Conservation (phyloP, 331 rosid genomes). For the Quercus phellos region DNA sequence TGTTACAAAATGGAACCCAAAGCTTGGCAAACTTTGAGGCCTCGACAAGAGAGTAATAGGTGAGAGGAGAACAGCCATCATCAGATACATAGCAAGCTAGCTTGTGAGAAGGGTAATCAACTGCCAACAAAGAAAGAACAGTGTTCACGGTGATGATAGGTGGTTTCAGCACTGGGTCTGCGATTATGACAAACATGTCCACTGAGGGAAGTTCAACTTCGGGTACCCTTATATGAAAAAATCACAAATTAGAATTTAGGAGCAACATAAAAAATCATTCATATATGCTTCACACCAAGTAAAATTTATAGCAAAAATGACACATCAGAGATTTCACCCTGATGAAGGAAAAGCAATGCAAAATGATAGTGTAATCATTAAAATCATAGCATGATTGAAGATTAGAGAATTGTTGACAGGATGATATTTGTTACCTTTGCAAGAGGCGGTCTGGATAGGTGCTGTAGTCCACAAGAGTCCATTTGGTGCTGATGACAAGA, state of each 20-base stretch:
- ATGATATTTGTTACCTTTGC: conserved; percentile 27
- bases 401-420: not conserved
- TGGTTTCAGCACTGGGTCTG: conserved; percentile 60
- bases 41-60: conserved; percentile 50
- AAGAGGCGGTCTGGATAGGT: conserved; percentile 40
- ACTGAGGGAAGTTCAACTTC: conserved; percentile 46
- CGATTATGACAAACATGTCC: conserved; percentile 75
- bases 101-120: conserved; percentile 65
- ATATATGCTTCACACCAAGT: too few relatives aligned
- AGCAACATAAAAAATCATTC: too few relatives aligned
- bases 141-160: conserved; percentile 69
- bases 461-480: conserved; percentile 31
- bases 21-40: conserved; percentile 50
- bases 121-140: conserved; percentile 57
- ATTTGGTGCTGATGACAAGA: conserved; percentile 34
- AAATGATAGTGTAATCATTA: too few relatives aligned
- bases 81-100: conserved; percentile 82
- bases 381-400: too few relatives aligned
- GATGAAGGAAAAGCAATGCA: too few relatives aligned
- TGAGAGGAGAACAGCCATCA: conserved; percentile 65
- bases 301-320: too few relatives aligned
- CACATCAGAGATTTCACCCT: too few relatives aligned
- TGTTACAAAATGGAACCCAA: conserved; percentile 76
- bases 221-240: conserved; percentile 24
- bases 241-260: too few relatives aligned